phyloP scores from a whole-genome alignment of 768 basidiomycete species.

The Phanerodontia chrysosporium region DNA sequence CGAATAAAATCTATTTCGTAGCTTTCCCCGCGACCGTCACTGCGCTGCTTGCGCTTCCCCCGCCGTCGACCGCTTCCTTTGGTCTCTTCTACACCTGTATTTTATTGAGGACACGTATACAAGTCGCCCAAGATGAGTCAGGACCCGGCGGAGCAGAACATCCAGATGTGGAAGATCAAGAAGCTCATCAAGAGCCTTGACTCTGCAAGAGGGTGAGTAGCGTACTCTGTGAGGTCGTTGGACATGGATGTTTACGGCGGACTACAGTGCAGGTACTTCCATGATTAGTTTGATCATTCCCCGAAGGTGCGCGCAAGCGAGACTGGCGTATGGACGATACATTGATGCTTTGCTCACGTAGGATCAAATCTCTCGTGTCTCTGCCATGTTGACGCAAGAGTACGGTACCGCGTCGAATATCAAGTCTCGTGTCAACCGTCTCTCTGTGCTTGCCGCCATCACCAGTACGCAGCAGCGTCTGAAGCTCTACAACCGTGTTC shows the following conservation, averaged over 20 bases:
- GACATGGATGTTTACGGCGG: neutral
- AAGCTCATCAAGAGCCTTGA: conserved; percentile 99
- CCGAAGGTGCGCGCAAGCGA: conserved; percentile 60
- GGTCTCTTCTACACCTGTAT: neutral
- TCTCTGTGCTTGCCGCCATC: conserved; percentile 96
- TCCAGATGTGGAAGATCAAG: conserved; percentile 98
- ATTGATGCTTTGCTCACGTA: conserved; percentile 24
- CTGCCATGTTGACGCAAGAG: conserved; percentile 96
- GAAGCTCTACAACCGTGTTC: conserved; percentile 94
- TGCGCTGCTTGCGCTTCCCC: conserved; percentile 1
- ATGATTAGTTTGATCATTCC: conserved; percentile 98
- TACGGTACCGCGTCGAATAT: conserved; percentile 99
- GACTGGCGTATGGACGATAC: conserved; percentile 12
- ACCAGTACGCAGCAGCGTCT: conserved; percentile 97
- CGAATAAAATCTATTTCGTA: conserved; percentile 2
- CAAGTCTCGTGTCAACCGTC: conserved; percentile 96
- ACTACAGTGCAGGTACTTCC: conserved; percentile 82
- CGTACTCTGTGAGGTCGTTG: neutral
- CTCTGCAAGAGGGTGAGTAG: conserved; percentile 75
- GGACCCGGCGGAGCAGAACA: conserved; percentile 89
- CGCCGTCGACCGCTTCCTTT: neutral
- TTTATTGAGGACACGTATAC: neutral
- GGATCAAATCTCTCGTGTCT: conserved; percentile 93
- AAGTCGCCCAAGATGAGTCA: conserved; percentile 60
- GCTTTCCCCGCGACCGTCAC: neutral